phyloP scores from a whole-genome alignment of 2,329 filamentous ascomycete species.

The Aureobasidium namibiae region DNA sequence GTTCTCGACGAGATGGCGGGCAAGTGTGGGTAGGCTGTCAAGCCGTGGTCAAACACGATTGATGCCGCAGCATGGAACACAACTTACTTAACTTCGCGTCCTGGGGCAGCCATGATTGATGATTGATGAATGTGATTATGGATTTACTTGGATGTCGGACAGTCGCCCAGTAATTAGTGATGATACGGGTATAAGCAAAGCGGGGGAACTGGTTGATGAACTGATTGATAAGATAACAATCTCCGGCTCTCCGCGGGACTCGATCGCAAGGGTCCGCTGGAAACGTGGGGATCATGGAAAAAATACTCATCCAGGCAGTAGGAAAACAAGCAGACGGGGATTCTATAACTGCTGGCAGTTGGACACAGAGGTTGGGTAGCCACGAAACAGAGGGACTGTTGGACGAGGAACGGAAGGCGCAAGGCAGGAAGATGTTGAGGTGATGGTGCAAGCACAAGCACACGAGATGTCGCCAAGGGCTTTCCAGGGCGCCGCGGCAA shows the following conservation, averaged over 20 bases:
- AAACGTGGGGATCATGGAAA: background rate
- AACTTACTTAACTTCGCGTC: conserved; percentile 2
- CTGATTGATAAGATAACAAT: background rate
- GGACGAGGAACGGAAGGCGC: too few relatives aligned
- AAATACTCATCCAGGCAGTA: too few relatives aligned
- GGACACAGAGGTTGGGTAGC: too few relatives aligned
- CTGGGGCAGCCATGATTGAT: conserved; percentile 10
- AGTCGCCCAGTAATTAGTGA: background rate
- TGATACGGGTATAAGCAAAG: background rate
- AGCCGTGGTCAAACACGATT: background rate
- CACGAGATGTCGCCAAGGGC: background rate
- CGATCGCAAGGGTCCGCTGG: background rate
- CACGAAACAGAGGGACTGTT: background rate
- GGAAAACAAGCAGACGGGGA: too few relatives aligned
- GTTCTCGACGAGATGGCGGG: conserved; percentile 31
- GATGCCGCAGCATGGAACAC: background rate
- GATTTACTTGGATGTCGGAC: too few relatives aligned
- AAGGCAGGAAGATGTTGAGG: background rate
- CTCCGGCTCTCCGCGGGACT: background rate
- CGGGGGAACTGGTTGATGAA: background rate
- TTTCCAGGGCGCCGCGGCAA: background rate
- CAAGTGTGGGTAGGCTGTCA: conserved; percentile 31
- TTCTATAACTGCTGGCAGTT: background rate
- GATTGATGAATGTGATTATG: background rate
- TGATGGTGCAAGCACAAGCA: background rate